phyloP scores from a whole-genome alignment of 495 filamentous ascomycete species.

The Aspergillus affinis region DNA sequence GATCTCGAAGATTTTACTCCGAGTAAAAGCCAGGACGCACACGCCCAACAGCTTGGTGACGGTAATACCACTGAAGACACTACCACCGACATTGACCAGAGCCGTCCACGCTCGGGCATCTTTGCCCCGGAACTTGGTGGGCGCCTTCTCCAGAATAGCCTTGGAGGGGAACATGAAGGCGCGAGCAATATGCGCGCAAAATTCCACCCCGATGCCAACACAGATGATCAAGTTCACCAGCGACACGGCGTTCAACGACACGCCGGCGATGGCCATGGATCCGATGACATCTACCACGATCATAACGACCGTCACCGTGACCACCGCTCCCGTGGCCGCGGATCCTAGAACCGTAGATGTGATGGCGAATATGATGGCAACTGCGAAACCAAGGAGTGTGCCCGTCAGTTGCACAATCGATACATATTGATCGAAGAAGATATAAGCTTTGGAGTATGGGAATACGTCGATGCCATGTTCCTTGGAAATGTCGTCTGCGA shows the following conservation, averaged over 20 bases:
- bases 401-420: conserved; percentile 77
- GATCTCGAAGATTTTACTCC: conserved; percentile 98
- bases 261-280: conserved; percentile 82
- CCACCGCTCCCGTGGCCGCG: conserved; percentile 72
- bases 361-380: conserved; percentile 79
- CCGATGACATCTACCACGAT: conserved; percentile 92
- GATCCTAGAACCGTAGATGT: conserved; percentile 81
- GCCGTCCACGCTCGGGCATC: conserved; percentile 90
- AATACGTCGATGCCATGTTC: conserved; percentile 76
- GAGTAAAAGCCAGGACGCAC: conserved; percentile 86
- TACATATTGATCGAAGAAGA: conserved; percentile 98
- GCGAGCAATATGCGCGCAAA: conserved; percentile 94
- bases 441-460: conserved; percentile 94
- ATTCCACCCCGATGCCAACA: conserved; percentile 93
- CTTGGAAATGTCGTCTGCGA: conserved; percentile 68
- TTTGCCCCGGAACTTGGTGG: conserved; percentile 63
- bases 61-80: conserved; percentile 94
- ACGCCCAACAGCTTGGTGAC: conserved; percentile 94
- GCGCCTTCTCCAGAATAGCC: conserved; percentile 70
- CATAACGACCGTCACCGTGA: conserved; percentile 86
- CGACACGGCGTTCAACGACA: conserved; percentile 93
- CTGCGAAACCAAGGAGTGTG: conserved; percentile 74
- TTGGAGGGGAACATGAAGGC: conserved; percentile 91
- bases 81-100: conserved; percentile 87
- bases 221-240: conserved; percentile 98